These are phyloP conservation scores for Cercophora newfieldiana DNA, from an alignment of 495 filamentous ascomycete species.

Conservation along the genomic window DNA sequence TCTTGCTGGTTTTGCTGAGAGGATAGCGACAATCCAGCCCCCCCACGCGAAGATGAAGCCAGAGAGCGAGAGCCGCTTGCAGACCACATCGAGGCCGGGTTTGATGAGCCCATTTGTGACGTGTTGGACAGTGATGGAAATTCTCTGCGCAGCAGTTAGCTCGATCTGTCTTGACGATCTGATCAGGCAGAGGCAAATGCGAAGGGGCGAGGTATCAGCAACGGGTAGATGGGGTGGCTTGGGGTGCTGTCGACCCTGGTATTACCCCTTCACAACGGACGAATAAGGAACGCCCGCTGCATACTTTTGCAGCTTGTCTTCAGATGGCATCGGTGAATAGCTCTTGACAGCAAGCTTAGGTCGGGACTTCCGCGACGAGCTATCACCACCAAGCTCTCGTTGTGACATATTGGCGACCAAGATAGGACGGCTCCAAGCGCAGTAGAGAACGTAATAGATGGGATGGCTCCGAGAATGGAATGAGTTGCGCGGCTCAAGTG, in stretches of 20 bases:
- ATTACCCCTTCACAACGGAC: slow-evolving; percentile 34
- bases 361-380: not conserved
- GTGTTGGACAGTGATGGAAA: slow-evolving; percentile 79
- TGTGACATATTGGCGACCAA: not conserved
- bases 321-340: slow-evolving; percentile 9
- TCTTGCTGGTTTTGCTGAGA: slow-evolving; percentile 60
- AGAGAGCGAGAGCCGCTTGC: slow-evolving; percentile 43
- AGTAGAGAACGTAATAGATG: too few relatives aligned
- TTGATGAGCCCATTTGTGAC: slow-evolving; percentile 57
- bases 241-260: not conserved
- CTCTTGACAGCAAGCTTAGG: slow-evolving; percentile 17
- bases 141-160: slow-evolving; percentile 55
- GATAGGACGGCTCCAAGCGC: too few relatives aligned
- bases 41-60: slow-evolving; percentile 63
- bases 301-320: slow-evolving; percentile 9
- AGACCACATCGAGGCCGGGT: slow-evolving; percentile 62
- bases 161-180: not conserved
- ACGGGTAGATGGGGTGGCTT: too few relatives aligned
- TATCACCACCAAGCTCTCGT: not conserved
- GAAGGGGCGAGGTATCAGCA: not conserved
- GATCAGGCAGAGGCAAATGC: not conserved
- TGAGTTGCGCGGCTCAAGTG: too few relatives aligned
- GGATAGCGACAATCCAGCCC: slow-evolving; percentile 56
- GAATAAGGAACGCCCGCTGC: slow-evolving; percentile 30
- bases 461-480: not conserved